Conservation (phyloP, 2,329 filamentous ascomycete genomes). For the Aureobasidium leucospermi region DNA sequence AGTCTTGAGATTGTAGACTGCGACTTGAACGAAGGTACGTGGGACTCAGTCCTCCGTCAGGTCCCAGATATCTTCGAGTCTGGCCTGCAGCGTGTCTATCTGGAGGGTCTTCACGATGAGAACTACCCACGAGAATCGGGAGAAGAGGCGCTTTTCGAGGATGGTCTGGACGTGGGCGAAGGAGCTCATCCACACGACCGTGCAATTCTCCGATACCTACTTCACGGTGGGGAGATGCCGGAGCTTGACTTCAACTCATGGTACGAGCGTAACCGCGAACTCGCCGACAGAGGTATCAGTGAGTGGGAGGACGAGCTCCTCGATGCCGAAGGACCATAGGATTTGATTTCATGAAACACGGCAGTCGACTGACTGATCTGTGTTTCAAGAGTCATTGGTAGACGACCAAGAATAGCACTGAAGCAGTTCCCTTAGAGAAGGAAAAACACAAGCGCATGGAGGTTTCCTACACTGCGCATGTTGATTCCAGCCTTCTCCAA, state of each 20-base stretch:
- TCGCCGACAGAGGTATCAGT: not conserved
- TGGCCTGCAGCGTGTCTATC: conserved; percentile 18
- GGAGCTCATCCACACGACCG: conserved; percentile 6
- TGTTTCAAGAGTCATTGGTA: not conserved
- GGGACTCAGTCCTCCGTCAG: conserved; percentile 13
- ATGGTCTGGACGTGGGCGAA: conserved; percentile 6
- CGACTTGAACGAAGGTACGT: not conserved
- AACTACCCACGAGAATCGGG: conserved; percentile 15
- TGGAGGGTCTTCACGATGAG: conserved; percentile 19
- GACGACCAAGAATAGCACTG: not conserved
- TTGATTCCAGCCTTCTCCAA: no score
- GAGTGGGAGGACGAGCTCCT: conserved; percentile 3
- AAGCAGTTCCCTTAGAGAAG: not conserved
- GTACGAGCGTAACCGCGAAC: not conserved
- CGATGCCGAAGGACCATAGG: not conserved
- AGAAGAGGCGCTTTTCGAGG: conserved; percentile 1
- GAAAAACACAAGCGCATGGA: no score
- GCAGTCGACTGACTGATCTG: not conserved
- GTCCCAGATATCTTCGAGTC: conserved; percentile 17
- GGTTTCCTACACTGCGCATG: no score
- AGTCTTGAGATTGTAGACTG: conserved; percentile 15
- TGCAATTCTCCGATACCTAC: not conserved
- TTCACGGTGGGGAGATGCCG: conserved; percentile 4
- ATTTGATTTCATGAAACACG: not conserved
- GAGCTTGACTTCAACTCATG: conserved; percentile 5